Percentiles rank a stretch among this genome's conserved stretches.
These are phyloP conservation scores for Phytophthora europaea DNA, from an alignment of 352 stramenopile genomes.

Conservation along the genomic window DNA sequence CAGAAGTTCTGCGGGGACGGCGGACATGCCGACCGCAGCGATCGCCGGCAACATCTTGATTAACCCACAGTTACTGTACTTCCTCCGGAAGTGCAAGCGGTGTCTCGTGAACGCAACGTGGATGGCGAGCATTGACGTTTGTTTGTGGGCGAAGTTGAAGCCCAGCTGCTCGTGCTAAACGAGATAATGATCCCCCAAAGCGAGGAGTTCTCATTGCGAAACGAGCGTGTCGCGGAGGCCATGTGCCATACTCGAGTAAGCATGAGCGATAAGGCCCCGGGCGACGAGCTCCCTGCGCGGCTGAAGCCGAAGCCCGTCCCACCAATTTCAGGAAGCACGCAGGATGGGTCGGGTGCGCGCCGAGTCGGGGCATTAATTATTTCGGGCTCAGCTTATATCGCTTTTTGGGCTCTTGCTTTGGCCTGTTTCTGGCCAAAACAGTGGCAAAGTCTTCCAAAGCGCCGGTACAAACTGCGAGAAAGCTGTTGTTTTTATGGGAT, in stretches of 20 bases:
- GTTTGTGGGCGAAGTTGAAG: not conserved
- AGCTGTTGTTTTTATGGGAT: constrained; percentile 28
- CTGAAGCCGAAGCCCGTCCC: not conserved
- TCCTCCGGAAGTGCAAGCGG: constrained; percentile 8
- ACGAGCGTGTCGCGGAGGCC: constrained; percentile 16
- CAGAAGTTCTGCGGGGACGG: not conserved
- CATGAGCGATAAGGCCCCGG: not conserved
- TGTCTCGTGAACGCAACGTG: not conserved
- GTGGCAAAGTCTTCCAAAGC: constrained; percentile 17
- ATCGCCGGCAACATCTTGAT: constrained; percentile 14
- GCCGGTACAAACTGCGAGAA: constrained; percentile 9
- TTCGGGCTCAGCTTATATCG: constrained; percentile 27
- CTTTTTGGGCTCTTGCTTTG: constrained; percentile 19
- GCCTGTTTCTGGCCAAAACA: constrained; percentile 18
- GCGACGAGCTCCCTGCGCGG: not conserved
- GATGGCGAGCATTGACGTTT: not conserved
- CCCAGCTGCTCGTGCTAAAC: not conserved
- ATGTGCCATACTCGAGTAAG: constrained; percentile 3
- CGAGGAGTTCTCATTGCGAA: not conserved
- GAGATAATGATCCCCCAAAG: not conserved
- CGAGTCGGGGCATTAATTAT: constrained; percentile 23
- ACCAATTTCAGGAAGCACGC: not conserved
- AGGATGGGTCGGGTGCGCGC: constrained; percentile 6
- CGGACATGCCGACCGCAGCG: constrained; percentile 6
- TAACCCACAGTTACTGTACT: constrained; percentile 14